Evolutionary conservation across 371 early-diverging fungal species (phyloP), one percentile per base, ranked within the genome.

Genomic region (Entomophthora muscae): DNA sequence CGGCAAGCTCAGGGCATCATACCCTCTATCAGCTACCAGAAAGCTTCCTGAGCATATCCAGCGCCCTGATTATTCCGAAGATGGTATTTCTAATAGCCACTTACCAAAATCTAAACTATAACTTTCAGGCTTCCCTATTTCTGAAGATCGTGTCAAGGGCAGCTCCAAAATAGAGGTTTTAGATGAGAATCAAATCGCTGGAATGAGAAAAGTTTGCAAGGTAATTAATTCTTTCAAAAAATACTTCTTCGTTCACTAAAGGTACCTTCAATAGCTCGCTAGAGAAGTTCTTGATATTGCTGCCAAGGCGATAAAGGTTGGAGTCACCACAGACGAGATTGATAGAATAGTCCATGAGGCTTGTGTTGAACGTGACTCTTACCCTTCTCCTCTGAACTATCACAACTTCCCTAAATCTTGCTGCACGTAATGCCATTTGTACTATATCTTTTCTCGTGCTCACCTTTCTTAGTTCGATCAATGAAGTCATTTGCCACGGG

Each of bases 351-450:
- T 93, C 26, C 95, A 95, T 69, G 84, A 86, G 65, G 93, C 89
- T 28, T 84, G 84, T 29, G 81, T 97, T 63, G 85, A 83, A 65
- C 83, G 90, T 32, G 79, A 82, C 32, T 83, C 83, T 3, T 98
- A 98, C 71, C 98, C 98, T 31, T 95, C 95, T 0, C 92, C 95
- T 30, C 75, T 95, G 63, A 94, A 95, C 78, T 95, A 95, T 76
- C 79, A 86, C 70, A 78, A 84, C 23, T 95, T 92, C 70, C 94
- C 95, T 21, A 90, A 90, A 68, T 87, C 93, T 17, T 81, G 86
- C 69, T 95, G 95, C 81, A 94, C 90, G 66, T 85, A 85, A 71
- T 80, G 84, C 82, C 81, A 68, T 80, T 83, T 64, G 73, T 76
- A 26, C 68, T 72, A 56, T 76, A 52, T 63, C 57, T 61, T 64